Evolutionary conservation across 345 rosid species (phyloP), one percentile per base, ranked within the genome.

Genomic region (Gossypium australe): DNA sequence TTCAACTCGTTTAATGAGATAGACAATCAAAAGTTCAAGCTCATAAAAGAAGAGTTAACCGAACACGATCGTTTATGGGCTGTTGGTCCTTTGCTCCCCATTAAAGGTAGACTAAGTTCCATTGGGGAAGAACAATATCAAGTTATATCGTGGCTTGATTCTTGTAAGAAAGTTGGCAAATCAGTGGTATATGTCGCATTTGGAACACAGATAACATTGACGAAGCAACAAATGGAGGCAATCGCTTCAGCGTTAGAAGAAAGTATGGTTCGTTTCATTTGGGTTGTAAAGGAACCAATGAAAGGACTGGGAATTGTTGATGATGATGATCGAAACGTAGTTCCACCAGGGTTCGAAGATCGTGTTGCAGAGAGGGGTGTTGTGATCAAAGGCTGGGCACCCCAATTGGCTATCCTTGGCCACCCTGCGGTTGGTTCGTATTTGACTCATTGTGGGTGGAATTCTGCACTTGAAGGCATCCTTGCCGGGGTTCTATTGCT

Each of bases 381-480:
- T 1, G 66, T 90, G 61, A 83, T 87, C 9, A 77, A 72, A 73
- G 88, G 88, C 11, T 90, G 90, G 93, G 85, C 86, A 0, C 89
- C 90, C 7, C 90, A 89, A 14, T 75, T 85, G 11, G 47, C 74
- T 68, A 81, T 89, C 41, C 77, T 86, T 14, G 67, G 68, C 3
- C 91, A 89, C 67, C 25, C 71, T 13, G 87, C 88, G 0, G 87
- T 89, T 9, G 92, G 87, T 0, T 85, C 86, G 67, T 89, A 87
- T 73, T 43, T 89, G 79, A 89, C 88, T 29, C 92, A 89, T 48
- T 91, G 90, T 11, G 88, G 93, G 13, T 91, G 96, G 92, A 91
- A 89, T 74, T 86, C 92, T 2, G 78, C 78, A 25, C 20, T 89
- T 0, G 97, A 91, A 25, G 87, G 81, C 34, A 11, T 87, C 0